Base-by-base conservation (phyloP, 495 filamentous ascomycete species). In the Amorphotheca resinae region DNA sequence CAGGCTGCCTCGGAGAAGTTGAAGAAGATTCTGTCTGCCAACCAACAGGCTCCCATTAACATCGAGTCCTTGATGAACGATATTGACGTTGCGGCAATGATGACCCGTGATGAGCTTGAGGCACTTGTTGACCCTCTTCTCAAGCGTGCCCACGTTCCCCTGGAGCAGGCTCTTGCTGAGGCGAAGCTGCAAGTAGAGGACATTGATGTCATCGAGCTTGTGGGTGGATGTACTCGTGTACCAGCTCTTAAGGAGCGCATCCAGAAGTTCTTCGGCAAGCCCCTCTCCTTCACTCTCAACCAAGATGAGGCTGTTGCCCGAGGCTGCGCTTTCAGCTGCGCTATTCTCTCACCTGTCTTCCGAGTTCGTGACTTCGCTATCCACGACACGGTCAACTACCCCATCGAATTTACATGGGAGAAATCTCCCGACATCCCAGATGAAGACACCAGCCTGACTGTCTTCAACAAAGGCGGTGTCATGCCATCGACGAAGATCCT, bases 41-140 rank as follows among this genome's bases (percentile, higher is more conserved):
- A 96, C 64, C 79, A 87, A 38, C 73, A 79, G 51, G 91, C 88
- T 2, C 93, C 91, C n/a, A 53, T 99, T 57, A 95, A 84, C 69
- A 94, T 99, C 55, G 91, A 99, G 72, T 95, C 91, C 15, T 71
- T 96, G 48, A 96, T 99, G 91, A 89, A 96, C 59, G 91, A 99
- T 59, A 67, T 89, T 25, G 91, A 99, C 62, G 93, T 95, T 17
- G 76, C 74, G 16, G 68, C 82, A 33, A 78, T 93, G 73, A 72
- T 96, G 52, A 96, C 89, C 62, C 83, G 91, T 54, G 86, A 94
- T 56, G 87, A 95, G 58, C 74, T 99, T 44, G 91, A 99, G 69
- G 74, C 79, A 46, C 79, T 99, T 57, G 70, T 94, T 34, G 76
- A 83, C 68, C 85, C 91, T 26, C 72, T 96, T 20, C 69, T 99